Evolutionary conservation across 2,329 filamentous ascomycete species (phyloP).

Genomic region (Juglanconis sp.): DNA sequence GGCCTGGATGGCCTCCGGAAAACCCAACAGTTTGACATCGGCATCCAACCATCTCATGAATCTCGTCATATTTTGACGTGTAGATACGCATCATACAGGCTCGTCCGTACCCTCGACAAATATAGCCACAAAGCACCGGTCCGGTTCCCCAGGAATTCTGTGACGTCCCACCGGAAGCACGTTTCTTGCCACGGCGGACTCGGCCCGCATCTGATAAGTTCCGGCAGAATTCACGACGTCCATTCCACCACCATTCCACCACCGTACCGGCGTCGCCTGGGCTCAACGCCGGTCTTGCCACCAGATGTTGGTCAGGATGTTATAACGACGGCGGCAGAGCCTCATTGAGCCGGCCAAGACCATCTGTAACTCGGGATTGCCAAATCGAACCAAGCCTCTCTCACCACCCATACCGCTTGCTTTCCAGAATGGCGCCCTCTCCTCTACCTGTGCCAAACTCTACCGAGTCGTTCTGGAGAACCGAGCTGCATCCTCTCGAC

Average conservation of each 20-base stretch:
- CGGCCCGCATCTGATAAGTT: constrained; percentile 11
- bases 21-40: too few relatives aligned
- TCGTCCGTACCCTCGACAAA: not conserved
- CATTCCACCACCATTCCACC: not conserved
- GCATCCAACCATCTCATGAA: too few relatives aligned
- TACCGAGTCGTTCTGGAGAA: constrained; percentile 40
- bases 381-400: not conserved
- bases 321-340: not conserved
- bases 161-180: not conserved
- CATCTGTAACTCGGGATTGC: not conserved
- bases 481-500: constrained; percentile 36
- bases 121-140: not conserved
- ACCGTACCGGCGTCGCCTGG: not conserved
- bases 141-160: not conserved
- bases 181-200: not conserved
- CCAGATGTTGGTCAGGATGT: not conserved
- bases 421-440: constrained; percentile 12
- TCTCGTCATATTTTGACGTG: too few relatives aligned
- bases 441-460: constrained; percentile 25
- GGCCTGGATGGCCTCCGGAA: too few relatives aligned
- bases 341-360: not conserved
- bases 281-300: not conserved
- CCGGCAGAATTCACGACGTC: not conserved
- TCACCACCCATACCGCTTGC: not conserved
- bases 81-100: too few relatives aligned